Conservation (phyloP, 2,329 filamentous ascomycete genomes). For the Mycosphaerella sp. region DNA sequence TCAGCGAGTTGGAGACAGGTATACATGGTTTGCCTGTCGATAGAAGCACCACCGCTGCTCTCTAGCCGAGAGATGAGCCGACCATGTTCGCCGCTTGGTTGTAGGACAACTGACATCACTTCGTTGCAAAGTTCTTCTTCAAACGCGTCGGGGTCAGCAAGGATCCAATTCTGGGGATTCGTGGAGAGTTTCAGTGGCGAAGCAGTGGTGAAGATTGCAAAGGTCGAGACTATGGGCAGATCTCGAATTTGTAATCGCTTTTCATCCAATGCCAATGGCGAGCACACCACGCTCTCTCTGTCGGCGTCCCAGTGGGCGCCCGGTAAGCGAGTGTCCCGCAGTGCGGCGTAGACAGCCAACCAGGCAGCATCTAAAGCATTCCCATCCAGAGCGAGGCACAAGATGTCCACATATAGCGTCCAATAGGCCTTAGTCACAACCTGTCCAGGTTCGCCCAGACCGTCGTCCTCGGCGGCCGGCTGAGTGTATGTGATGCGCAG, state of each 20-base stretch:
- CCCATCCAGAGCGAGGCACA: conserved; percentile 88
- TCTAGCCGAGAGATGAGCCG: conserved; percentile 64
- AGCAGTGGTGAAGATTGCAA: conserved; percentile 65
- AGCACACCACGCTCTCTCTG: conserved; percentile 70
- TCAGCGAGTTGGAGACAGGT: conserved; percentile 55
- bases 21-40: conserved; percentile 58
- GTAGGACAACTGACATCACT: conserved; percentile 74
- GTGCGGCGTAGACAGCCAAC: conserved; percentile 73
- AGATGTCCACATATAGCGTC: conserved; percentile 90
- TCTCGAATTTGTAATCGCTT: conserved; percentile 54
- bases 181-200: conserved; percentile 42
- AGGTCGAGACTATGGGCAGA: conserved; percentile 69
- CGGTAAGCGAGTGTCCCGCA: conserved; percentile 71
- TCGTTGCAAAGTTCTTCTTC: conserved; percentile 84
- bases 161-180: conserved; percentile 54
- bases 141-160: conserved; percentile 82
- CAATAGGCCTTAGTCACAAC: conserved; percentile 74
- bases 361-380: conserved; percentile 89
- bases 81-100: conserved; percentile 40
- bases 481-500: conserved; percentile 58
- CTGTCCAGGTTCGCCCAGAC: conserved; percentile 34
- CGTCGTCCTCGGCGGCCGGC: conserved; percentile 43
- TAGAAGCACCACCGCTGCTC: conserved; percentile 70
- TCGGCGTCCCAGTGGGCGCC: conserved; percentile 78
- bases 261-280: conserved; percentile 50